Conservation (phyloP, 176 grass and related monocot genomes). For the Triticum turgidum region DNA sequence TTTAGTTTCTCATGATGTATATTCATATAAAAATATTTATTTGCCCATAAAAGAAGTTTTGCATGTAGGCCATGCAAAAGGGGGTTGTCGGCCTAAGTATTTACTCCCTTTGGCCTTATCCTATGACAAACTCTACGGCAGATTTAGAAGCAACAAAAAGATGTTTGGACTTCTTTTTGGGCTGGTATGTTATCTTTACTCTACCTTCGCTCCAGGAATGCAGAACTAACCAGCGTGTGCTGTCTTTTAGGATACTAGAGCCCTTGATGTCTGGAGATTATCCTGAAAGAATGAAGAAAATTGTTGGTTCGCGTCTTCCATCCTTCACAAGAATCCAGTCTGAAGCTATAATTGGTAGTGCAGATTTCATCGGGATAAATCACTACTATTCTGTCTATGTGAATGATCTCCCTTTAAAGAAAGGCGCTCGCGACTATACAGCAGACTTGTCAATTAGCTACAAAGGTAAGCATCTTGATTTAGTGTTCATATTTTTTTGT, state of each 20-base stretch:
- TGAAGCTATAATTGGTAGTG: slow-evolving; percentile 28
- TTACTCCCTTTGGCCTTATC: slow-evolving; percentile 45
- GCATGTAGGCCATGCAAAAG: slow-evolving; percentile 44
- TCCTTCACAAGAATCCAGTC: slow-evolving; percentile 43
- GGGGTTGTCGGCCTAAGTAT: slow-evolving; percentile 57
- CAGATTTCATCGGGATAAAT: slow-evolving; percentile 71
- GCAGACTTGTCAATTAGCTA: slow-evolving; percentile 23
- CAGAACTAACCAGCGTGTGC: not conserved
- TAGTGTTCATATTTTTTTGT: not conserved
- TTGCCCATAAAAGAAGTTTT: not conserved
- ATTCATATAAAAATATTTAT: not conserved
- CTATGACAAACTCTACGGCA: slow-evolving; percentile 39
- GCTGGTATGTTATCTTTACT: slow-evolving; percentile 34
- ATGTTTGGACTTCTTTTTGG: slow-evolving; percentile 30
- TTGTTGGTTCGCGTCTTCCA: slow-evolving; percentile 47
- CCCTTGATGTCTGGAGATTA: slow-evolving; percentile 62
- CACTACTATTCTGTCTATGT: slow-evolving; percentile 58
- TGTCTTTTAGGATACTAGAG: slow-evolving; percentile 40
- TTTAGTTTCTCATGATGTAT: not conserved
- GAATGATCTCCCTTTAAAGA: slow-evolving; percentile 33
- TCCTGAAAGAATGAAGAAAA: slow-evolving; percentile 52
- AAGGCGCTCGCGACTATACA: slow-evolving; percentile 22
- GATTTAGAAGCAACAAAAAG: slow-evolving; percentile 46
- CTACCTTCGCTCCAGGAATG: not conserved
- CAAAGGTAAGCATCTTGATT: slow-evolving; percentile 20